Evolutionary conservation across 345 rosid species (phyloP), one percentile per base, ranked within the genome.

Genomic region (Hibiscus trionum): DNA sequence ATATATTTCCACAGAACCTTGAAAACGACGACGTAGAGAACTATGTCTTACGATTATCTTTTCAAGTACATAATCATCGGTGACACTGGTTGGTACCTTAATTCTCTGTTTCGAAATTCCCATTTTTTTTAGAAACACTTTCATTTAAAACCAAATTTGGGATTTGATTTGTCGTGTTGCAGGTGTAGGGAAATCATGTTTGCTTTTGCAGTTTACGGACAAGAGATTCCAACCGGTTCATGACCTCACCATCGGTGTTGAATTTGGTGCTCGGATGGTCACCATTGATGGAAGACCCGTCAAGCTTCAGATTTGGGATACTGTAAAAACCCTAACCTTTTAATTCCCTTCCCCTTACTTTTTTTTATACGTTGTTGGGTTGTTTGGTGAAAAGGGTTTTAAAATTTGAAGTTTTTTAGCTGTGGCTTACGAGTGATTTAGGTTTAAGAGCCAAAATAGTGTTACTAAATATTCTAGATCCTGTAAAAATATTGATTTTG

Each of bases 271-370:
- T 80, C 86, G 93, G 39, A 88, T 86, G 93, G 86, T 88, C 80
- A 82, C 86, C 77, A 85, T 86, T 69, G 89, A 85, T 11, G 77
- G 77, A 33, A 80, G 85, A 7, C 88, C 89, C 60, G 75, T 88
- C 79, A 86, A 88, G 84, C 91, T 88, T 9, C 90, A 88, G 72
- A 88, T 88, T 78, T 88, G 90, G 93, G 93, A 88, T 77, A 86
- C 93, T 10, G 89, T 88, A 78, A 67, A 49, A 26, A 33, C 29
- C 14, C 33, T 56, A 42, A 5, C 9, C 8, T 11, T 7, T 19
- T 5, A 3, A 17, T 21, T 39, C 15, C 52, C 4, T 47, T n/a
- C 57, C 15, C 52, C 15, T 47, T 14, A 2, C 3, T 0, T 27
- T 50, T 50, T 58, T 15, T 2, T 35, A 7, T 66, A 4, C 21